Conservation (phyloP, 2,329 filamentous ascomycete genomes). For the Exophiala alcalophila region DNA sequence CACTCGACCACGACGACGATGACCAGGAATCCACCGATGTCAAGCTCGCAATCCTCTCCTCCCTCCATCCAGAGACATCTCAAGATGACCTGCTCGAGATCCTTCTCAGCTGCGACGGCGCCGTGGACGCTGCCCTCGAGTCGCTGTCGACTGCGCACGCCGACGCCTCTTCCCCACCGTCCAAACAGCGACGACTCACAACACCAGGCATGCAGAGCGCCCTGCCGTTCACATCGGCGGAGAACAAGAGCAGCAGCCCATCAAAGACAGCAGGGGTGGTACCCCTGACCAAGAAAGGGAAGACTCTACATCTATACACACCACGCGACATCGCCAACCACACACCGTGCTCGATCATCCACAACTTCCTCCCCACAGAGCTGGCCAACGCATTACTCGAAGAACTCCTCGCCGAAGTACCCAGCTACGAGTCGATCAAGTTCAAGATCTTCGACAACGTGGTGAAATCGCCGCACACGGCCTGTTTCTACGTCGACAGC, state of each 20-base stretch:
- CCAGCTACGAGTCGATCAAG: conserved; percentile 65
- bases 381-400: conserved; percentile 70
- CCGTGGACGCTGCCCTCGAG: conserved; percentile 62
- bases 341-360: conserved; percentile 87
- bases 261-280: conserved; percentile 42
- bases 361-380: conserved; percentile 75
- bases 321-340: conserved; percentile 75
- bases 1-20: conserved; percentile 20
- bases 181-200: conserved; percentile 39
- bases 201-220: conserved; percentile 61
- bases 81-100: conserved; percentile 73
- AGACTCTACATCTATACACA: conserved; percentile 78
- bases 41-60: conserved; percentile 80
- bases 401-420: conserved; percentile 72
- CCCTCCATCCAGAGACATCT: conserved; percentile 64
- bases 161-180: conserved; percentile 23
- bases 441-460: conserved; percentile 89
- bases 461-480: conserved; percentile 80
- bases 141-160: conserved; percentile 46
- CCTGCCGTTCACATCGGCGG: conserved; percentile 44
- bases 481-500: conserved; percentile 76
- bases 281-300: conserved; percentile 68
- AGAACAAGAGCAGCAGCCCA: conserved; percentile 29
- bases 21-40: conserved; percentile 81
- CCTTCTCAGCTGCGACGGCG: conserved; percentile 73